phyloP scores from a whole-genome alignment of 2,329 filamentous ascomycete species.

The Penicillium vulpinum region DNA sequence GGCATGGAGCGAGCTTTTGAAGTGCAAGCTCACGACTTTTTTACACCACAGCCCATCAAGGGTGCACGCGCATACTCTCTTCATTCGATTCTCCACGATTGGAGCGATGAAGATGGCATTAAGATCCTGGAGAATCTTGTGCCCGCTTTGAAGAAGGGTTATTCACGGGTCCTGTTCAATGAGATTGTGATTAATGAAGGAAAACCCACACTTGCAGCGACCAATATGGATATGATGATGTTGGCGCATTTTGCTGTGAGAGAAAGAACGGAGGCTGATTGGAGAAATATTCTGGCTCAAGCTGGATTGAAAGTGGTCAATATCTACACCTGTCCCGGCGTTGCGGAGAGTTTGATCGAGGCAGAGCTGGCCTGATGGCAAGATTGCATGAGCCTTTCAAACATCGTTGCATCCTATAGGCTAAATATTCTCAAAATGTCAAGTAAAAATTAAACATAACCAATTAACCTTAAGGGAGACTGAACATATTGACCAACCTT shows the following conservation, averaged over 20 bases:
- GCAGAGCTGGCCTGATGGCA: slow-evolving; percentile 13
- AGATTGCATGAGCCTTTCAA: background rate
- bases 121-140: slow-evolving; percentile 22
- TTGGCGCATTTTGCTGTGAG: slow-evolving; percentile 23
- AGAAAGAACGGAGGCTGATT: slow-evolving; percentile 21
- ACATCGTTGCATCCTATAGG: background rate
- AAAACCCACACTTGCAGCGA: slow-evolving; percentile 19
- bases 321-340: slow-evolving; percentile 18
- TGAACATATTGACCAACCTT: background rate
- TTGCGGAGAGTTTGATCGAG: slow-evolving; percentile 25
- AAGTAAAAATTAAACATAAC: background rate
- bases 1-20: slow-evolving; percentile 9
- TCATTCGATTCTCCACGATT: slow-evolving; percentile 29
- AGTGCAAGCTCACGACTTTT: slow-evolving; percentile 18
- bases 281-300: slow-evolving; percentile 13
- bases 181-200: slow-evolving; percentile 25
- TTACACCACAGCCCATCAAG: slow-evolving; percentile 21
- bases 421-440: too few species aligned
- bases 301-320: slow-evolving; percentile 19
- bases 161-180: slow-evolving; percentile 24
- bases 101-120: slow-evolving; percentile 24
- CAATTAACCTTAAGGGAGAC: background rate
- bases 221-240: slow-evolving; percentile 29
- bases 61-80: slow-evolving; percentile 29
- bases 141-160: slow-evolving; percentile 18